Base-by-base conservation (phyloP, 108 stramenopile genomes). In the Pseudonitzschia multistriata region DNA sequence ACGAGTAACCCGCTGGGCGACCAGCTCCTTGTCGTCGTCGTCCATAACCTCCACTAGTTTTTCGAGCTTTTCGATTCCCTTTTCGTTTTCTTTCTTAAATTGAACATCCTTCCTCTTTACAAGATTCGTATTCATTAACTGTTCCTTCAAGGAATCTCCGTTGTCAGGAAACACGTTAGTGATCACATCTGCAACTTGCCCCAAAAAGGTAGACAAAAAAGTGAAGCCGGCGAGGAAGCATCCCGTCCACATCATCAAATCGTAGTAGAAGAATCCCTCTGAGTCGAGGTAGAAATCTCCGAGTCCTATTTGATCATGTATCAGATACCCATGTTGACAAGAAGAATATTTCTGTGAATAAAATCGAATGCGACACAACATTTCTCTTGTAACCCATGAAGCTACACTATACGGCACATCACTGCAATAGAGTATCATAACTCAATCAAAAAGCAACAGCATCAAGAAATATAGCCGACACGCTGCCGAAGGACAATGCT, bases 211-310 rank as follows among this genome's bases (percentile, higher is more conserved):
- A 15, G 77, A 71, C 47, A 78, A 39, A 17, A 80, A 78, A 3
- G 71, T 68, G 47, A 84, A 84, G n/a, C 79, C 79, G 45, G 72
- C 22, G 61, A 84, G 50, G 54, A 74, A 81, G 34, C 64, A 21
- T 3, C 72, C 6, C 3, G 76, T 50, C 29, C 66, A 74, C 11
- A 27, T 66, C 22, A 78, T 4, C 40, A 77, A 47, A 62, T 84
- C 85, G n/a, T 28, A n/a, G 0, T 36, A 39, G 33, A 80, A 66
- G 30, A 85, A 73, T 25, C 61, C 79, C 68, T 79, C 81, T 1
- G 81, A 79, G n/a, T 80, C 76, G 40, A 82, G 45, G 54, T 62
- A 85, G 47, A 73, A 80, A 59, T 85, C 84, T 19, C 84, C 84
- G 29, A 79, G 49, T 34, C 78, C 75, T 17, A 66, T 17, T 19